Evolutionary conservation across 2,329 filamentous ascomycete species (phyloP).

Genomic region (Phialophora chinensis): DNA sequence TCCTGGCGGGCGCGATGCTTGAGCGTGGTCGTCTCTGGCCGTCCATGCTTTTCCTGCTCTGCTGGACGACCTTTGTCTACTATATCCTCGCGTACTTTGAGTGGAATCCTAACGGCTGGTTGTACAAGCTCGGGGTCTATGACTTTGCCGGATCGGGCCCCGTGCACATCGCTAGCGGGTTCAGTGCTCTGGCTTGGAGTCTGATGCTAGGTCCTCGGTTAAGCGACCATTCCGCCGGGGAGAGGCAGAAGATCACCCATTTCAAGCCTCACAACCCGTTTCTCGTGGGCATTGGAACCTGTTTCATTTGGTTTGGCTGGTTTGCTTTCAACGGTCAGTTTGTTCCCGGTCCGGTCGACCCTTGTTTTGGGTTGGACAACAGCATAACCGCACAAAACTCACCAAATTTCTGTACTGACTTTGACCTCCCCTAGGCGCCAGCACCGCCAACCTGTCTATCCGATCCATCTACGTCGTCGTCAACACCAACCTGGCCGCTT

Average conservation of each 20-base stretch:
- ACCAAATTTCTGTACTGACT: neutral
- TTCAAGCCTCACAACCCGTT: slow-evolving; percentile 72
- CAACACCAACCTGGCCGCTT: slow-evolving; percentile 65
- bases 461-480: slow-evolving; percentile 62
- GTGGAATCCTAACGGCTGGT: slow-evolving; percentile 76
- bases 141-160: slow-evolving; percentile 78
- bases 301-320: slow-evolving; percentile 63
- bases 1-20: slow-evolving; percentile 69
- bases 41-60: slow-evolving; percentile 72
- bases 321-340: slow-evolving; percentile 84
- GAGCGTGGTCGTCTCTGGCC: slow-evolving; percentile 68
- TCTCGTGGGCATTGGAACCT: slow-evolving; percentile 72
- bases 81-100: slow-evolving; percentile 74
- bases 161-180: slow-evolving; percentile 75
- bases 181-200: slow-evolving; percentile 73
- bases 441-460: slow-evolving; percentile 59
- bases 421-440: slow-evolving; percentile 45
- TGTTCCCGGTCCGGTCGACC: neutral
- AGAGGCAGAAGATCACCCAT: slow-evolving; percentile 55
- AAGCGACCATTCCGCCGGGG: slow-evolving; percentile 57
- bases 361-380: neutral
- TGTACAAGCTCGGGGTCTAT: slow-evolving; percentile 69
- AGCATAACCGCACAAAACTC: neutral
- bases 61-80: slow-evolving; percentile 74
- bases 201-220: slow-evolving; percentile 74